phyloP scores from a whole-genome alignment of 2,329 filamentous ascomycete species.

The Neonectria coccinea region DNA sequence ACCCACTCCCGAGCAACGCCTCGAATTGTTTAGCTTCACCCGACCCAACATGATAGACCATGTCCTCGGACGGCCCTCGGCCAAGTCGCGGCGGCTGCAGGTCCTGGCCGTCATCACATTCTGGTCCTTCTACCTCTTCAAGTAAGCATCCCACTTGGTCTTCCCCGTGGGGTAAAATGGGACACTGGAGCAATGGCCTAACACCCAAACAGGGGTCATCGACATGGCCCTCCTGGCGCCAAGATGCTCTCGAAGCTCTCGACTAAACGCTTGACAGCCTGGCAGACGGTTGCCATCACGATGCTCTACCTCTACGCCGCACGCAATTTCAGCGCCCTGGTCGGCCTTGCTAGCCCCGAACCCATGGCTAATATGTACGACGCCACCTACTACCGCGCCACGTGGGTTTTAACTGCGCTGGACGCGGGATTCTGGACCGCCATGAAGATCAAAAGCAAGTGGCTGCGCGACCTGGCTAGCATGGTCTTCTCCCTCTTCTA shows the following conservation, averaged over 20 bases:
- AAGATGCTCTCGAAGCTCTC: conserved; percentile 78
- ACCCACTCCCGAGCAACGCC: conserved; percentile 4
- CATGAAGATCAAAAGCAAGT: conserved; percentile 86
- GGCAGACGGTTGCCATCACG: conserved; percentile 89
- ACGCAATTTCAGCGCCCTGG: conserved; percentile 92
- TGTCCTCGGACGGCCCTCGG: conserved; percentile 89
- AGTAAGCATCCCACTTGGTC: conserved; percentile 59
- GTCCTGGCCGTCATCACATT: conserved; percentile 91
- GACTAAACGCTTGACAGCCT: conserved; percentile 79
- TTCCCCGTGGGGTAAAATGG: conserved; percentile 14
- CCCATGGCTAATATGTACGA: conserved; percentile 95
- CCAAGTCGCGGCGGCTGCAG: conserved; percentile 91
- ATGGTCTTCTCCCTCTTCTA: conserved; percentile 91
- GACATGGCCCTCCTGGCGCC: conserved; percentile 85
- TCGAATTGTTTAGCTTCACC: conserved; percentile 6
- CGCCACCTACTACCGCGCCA: conserved; percentile 91
- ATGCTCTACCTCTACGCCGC: conserved; percentile 92
- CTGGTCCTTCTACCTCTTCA: conserved; percentile 87
- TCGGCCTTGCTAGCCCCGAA: conserved; percentile 91
- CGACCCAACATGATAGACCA: conserved; percentile 76
- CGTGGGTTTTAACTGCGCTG: conserved; percentile 93
- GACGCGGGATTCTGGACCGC: conserved; percentile 99
- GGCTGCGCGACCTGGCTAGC: conserved; percentile 84
- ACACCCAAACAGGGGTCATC: conserved; percentile 73
- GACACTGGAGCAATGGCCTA: conserved; percentile 27